Base-by-base conservation (phyloP, 768 basidiomycete genomes). In the Gelatoporia subvermispora region DNA sequence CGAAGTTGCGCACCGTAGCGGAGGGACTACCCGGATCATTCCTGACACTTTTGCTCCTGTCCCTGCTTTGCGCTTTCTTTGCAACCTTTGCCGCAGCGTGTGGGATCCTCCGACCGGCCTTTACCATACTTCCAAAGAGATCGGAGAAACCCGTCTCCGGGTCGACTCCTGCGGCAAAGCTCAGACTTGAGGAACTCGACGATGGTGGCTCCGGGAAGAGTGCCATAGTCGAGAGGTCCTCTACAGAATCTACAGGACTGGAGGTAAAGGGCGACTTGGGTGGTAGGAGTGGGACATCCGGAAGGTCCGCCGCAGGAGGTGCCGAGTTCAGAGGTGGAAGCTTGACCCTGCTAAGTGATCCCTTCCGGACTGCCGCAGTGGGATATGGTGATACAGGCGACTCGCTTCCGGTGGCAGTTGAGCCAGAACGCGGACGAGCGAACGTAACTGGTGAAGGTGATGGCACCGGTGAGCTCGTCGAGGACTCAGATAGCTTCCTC, bases 151-250 rank as follows among this genome's bases (percentile, higher is more conserved):
- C 49, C 22, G 56, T 20, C 40, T 53, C 60, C 17, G 49, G 39
- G 35, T 63, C 51, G 18, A 57, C 34, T 35, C 59, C 57, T 2
- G 61, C 57, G 20, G 58, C 59, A 21, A 61, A 65, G 22, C 55
- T 62, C 43, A 62, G 23, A 38, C 60, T 62, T 4, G 57, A 59
- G 8, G 61, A 59, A 23, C 53, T 59, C 4, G 61, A 58, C 1
- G 61, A 62, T 3, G 53, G 54, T 8, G 50, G 44, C 10, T 57
- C 56, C 10, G 58, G 56, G 45, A 60, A 62, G 17, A 49, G n/a
- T n/a, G n/a, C 47, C 20, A 57, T 39, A 4, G 51, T 48, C 4
- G 57, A 49, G 17, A 52, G 43, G 38, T 57, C 57, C 28, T 54
- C 49, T 9, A 54, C 23, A 15, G 49, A 52, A 28, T 60, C 52